Conservation (phyloP, 495 filamentous ascomycete genomes). For the Aspergillus cristatus region DNA sequence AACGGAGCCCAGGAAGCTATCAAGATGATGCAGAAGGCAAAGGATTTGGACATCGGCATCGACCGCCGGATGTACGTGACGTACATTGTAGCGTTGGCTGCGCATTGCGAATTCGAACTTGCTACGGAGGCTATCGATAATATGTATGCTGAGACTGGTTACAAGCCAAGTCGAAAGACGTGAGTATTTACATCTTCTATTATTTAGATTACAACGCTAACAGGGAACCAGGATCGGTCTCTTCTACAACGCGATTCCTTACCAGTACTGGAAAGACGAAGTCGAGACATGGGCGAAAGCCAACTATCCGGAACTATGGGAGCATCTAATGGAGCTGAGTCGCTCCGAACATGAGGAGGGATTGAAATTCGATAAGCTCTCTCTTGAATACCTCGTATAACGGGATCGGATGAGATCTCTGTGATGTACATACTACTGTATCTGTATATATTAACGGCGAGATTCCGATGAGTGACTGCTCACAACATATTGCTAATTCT, state of each 20-base stretch:
- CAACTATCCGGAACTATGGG: conserved; percentile 61
- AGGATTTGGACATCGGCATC: conserved; percentile 65
- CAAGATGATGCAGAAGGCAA: conserved; percentile 66
- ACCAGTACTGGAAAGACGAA: conserved; percentile 48
- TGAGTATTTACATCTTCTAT: conserved; percentile 34
- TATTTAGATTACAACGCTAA: conserved; percentile 16
- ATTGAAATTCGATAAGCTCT: conserved; percentile 24
- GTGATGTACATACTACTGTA: too few species aligned
- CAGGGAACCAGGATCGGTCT: conserved; percentile 48
- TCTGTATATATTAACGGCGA: too few species aligned
- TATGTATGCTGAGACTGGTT: conserved; percentile 55
- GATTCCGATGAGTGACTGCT: too few species aligned
- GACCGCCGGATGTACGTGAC: conserved; percentile 58
- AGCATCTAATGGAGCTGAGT: conserved; percentile 34
- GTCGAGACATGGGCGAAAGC: conserved; percentile 63
- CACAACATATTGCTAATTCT: too few species aligned
- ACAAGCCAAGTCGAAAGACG: conserved; percentile 56
- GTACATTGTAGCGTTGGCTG: conserved; percentile 67
- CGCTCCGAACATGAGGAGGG: conserved; percentile 33
- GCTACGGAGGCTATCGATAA: conserved; percentile 52
- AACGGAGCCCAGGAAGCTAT: conserved; percentile 57
- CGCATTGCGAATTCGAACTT: conserved; percentile 56
- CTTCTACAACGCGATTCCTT: conserved; percentile 62
- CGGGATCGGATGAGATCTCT: too few species aligned
- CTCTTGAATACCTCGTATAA: too few species aligned